phyloP scores from a whole-genome alignment of 2,329 filamentous ascomycete species.

The Phialocephala sp. region DNA sequence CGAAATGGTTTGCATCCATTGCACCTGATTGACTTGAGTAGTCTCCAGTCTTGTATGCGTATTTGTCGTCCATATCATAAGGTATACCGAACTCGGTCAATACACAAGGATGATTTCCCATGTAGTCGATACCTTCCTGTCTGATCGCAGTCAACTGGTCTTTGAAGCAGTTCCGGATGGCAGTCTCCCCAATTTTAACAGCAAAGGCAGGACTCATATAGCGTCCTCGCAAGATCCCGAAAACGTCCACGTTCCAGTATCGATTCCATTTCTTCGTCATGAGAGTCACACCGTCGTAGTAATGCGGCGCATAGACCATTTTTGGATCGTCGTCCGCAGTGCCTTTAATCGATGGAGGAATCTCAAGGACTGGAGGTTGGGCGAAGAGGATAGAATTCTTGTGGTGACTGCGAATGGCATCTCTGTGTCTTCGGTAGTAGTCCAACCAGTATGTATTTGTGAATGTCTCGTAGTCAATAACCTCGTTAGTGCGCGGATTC shows the following conservation, averaged over 20 bases:
- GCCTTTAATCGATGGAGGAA: constrained; percentile 86
- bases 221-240: constrained; percentile 86
- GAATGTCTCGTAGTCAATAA: constrained; percentile 81
- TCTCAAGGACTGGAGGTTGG: constrained; percentile 89
- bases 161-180: constrained; percentile 90
- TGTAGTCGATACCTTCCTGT: constrained; percentile 85
- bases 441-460: constrained; percentile 92
- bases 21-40: constrained; percentile 91
- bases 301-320: constrained; percentile 93
- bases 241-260: constrained; percentile 94
- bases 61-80: constrained; percentile 97
- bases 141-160: constrained; percentile 85
- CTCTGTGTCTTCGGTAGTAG: constrained; percentile 77
- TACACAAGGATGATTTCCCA: constrained; percentile 86
- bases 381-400: constrained; percentile 85
- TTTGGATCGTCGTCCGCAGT: constrained; percentile 87
- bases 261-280: constrained; percentile 99
- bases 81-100: constrained; percentile 97
- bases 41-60: constrained; percentile 94
- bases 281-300: constrained; percentile 94
- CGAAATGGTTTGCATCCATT: constrained; percentile 96
- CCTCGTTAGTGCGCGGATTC: constrained; percentile 74
- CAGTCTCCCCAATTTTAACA: constrained; percentile 89
- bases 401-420: constrained; percentile 77
- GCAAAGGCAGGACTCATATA: constrained; percentile 91